Base-by-base conservation (phyloP, 2,329 filamentous ascomycete genomes). In the Neonectria sp. region DNA sequence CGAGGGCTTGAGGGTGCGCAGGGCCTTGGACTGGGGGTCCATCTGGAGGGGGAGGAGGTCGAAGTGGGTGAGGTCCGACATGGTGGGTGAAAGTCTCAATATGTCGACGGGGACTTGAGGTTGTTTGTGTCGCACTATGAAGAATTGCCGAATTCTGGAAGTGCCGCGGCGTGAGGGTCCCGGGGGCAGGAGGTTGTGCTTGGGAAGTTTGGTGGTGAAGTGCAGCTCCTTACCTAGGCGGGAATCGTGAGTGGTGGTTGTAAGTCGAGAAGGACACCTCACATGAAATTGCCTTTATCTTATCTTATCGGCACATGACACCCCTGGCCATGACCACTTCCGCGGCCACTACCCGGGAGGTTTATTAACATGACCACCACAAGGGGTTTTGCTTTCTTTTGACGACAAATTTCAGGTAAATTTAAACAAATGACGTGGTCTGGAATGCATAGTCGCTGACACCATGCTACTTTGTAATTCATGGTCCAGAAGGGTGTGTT, bases 1-100 rank as follows among this genome's bases (percentile, higher is more conserved):
- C 55, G 85, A 83, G 70, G 83, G 75, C 25, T 81, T 77, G 55
- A 83, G 80, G 21, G 85, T 79, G 24, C 85, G 81, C 78, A 98
- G 86, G 75, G 91, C 86, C 85, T 97, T 97, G 77, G 92, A 92
- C 73, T 90, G 81, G n/a, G 93, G 89, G 84, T 98, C 93, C 81
- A 98, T 88, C 69, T 89, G 85, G 60, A 99, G 86, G 43, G 94
- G 93, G 78, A 97, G 91, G 75, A 94, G 90, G 74, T 91, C 93
- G 87, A 95, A 98, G 74, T 91, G 91, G 68, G 93, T 91, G 72
- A 86, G 82, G 77, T 90, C 86, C n/a, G 86, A 84, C 87, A 89
- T 89, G 60, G 59, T 79, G 68, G 61, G 48, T 63, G 60, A 49
- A 29, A 43, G 40, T 37, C 15, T 9, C 15, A 27, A 9, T 59